phyloP scores from a whole-genome alignment of 2,329 filamentous ascomycete species.

The Fusarium sp. region DNA sequence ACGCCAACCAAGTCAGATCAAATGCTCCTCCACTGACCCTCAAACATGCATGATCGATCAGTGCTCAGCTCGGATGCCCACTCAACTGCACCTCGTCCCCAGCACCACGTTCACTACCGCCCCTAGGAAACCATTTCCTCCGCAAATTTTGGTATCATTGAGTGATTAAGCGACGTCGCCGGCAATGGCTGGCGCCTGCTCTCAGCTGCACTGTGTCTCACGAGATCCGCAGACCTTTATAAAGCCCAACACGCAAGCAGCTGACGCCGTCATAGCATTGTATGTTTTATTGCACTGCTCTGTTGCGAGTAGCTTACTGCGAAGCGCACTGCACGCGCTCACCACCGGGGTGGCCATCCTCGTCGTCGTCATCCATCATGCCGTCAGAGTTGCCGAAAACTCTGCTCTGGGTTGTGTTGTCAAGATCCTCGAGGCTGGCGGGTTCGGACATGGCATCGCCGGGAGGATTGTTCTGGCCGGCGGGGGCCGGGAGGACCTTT shows the following conservation, averaged over 20 bases:
- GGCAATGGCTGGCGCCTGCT: constrained; percentile 31
- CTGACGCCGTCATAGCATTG: constrained; percentile 32
- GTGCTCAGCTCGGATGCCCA: constrained; percentile 30
- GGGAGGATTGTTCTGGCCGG: constrained; percentile 74
- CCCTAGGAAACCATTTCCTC: constrained; percentile 15
- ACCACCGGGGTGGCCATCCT: constrained; percentile 77
- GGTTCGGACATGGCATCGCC: constrained; percentile 91
- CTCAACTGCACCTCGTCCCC: constrained; percentile 18
- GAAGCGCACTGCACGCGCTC: constrained; percentile 89
- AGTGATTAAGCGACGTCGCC: constrained; percentile 41
- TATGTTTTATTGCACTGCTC: constrained; percentile 30
- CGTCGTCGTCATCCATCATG: constrained; percentile 79
- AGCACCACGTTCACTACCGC: constrained; percentile 18
- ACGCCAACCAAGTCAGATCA: constrained; percentile 51
- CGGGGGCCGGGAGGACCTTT: constrained; percentile 80
- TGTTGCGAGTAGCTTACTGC: constrained; percentile 68
- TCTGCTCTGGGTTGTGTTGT: constrained; percentile 71
- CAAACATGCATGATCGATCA: constrained; percentile 38
- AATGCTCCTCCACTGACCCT: constrained; percentile 44
- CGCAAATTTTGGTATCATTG: constrained; percentile 45
- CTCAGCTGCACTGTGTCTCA: constrained; percentile 25
- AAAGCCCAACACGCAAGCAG: constrained; percentile 10
- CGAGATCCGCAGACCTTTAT: constrained; percentile 6
- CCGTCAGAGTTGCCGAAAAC: constrained; percentile 72
- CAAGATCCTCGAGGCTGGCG: constrained; percentile 86